Evolutionary conservation across 2,329 filamentous ascomycete species (phyloP).

Genomic region (Trichoderma citrinoviride): DNA sequence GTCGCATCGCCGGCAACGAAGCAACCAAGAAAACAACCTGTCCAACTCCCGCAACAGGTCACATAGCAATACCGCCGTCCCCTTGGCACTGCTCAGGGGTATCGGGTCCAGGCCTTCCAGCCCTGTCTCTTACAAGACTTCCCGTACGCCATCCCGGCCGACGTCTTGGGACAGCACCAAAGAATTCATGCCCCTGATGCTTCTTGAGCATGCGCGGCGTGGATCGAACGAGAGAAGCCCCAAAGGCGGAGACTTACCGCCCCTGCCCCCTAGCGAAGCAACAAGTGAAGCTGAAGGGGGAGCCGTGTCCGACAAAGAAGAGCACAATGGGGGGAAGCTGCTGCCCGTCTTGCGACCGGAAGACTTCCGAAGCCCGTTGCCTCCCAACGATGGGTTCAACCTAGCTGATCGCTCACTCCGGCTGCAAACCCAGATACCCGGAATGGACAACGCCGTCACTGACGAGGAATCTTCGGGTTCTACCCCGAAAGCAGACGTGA

Average conservation of each 20-base stretch:
- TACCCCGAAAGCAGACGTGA: constrained; percentile 62
- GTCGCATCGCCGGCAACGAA: constrained; percentile 49
- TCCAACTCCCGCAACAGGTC: constrained; percentile 37
- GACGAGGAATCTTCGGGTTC: constrained; percentile 61
- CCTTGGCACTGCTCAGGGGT: constrained; percentile 54
- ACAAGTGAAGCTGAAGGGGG: constrained; percentile 25
- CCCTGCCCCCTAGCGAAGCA: constrained; percentile 47
- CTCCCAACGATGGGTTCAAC: not conserved
- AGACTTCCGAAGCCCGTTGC: constrained; percentile 25
- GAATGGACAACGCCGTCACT: constrained; percentile 40
- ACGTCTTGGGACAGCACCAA: constrained; percentile 62
- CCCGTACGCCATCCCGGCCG: constrained; percentile 43
- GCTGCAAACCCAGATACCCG: constrained; percentile 41
- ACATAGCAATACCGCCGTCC: constrained; percentile 57
- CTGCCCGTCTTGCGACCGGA: constrained; percentile 37
- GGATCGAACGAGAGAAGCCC: constrained; percentile 37
- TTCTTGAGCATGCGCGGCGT: constrained; percentile 64
- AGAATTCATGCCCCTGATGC: constrained; percentile 78
- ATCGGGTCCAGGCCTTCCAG: constrained; percentile 46
- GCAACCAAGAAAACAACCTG: constrained; percentile 40
- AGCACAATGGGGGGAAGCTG: constrained; percentile 17
- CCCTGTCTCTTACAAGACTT: constrained; percentile 39
- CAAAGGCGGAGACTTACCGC: constrained; percentile 43
- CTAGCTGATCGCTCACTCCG: constrained; percentile 32
- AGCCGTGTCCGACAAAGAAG: constrained; percentile 25